Base-by-base conservation (phyloP, 192 early-diverging fungal genomes). In the Phlyctochytrium bullatum region DNA sequence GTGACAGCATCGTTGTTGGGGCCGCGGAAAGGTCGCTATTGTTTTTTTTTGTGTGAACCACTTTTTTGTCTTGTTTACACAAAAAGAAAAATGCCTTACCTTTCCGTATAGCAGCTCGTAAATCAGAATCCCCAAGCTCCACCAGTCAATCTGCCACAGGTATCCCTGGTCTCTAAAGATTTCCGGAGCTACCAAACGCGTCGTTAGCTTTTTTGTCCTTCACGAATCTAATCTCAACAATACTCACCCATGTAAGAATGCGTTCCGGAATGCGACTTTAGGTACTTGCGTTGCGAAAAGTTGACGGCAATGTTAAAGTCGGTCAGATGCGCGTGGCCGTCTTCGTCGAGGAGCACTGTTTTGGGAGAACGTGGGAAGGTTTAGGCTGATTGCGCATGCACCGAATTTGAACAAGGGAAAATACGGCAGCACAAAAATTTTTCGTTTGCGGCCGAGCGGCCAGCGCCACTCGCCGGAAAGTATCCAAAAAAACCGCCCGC, bases 141-240 rank as follows among this genome's bases (percentile, higher is more conserved):
- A 99, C 97, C 97, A 99, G 82, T 99, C 97, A 1, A 97, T 94
- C 10, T 89, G 86, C 68, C 94, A 94, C 36, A 85, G 89, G 76
- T 99, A 99, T 20, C 92, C 92, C 52, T 91, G 86, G 54, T 88
- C 89, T 35, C 88, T 79, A 10, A 98, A 75, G 28, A 98, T 75
- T 82, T 98, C 96, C 4, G 90, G 93, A 0, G 96, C 93, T 54
- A 98, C n/a, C n/a, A n/a, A 87, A 73, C 96, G 96, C 71, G 97
- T 95, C 17, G 95, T 94, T 14, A 95, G 98, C 12, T n/a, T n/a
- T n/a, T n/a, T n/a, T n/a, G n/a, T n/a, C n/a, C n/a, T n/a, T n/a
- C n/a, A n/a, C n/a, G n/a, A n/a, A n/a, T n/a, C n/a, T n/a, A n/a
- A n/a, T n/a, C n/a, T n/a, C 96, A 95, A 74, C 96, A 98, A 66